Conservation (phyloP, 305 asterid species). For the Solanum hybrid region DNA sequence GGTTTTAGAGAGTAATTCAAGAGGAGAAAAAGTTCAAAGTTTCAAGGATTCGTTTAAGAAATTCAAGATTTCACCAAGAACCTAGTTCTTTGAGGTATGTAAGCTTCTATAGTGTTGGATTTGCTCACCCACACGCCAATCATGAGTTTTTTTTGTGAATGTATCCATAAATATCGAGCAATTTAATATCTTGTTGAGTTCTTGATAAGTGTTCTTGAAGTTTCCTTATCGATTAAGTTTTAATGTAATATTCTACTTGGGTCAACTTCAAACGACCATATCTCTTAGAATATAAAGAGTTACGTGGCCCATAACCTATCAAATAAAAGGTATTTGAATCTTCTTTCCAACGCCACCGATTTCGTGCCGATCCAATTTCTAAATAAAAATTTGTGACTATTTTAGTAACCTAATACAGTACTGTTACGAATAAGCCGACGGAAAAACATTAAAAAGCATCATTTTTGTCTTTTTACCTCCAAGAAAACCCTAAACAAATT, state of each 20-base stretch:
- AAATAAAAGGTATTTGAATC: neutral
- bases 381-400: neutral
- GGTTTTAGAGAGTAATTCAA: neutral
- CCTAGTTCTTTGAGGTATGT: neutral
- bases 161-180: neutral
- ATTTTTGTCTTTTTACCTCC: neutral
- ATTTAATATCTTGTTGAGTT: neutral
- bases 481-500: neutral
- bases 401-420: neutral
- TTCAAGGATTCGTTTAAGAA: neutral
- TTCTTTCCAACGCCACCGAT: neutral
- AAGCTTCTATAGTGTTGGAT: neutral
- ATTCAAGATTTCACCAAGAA: neutral
- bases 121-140: neutral
- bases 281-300: neutral
- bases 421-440: neutral
- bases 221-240: neutral
- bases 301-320: neutral
- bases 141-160: neutral
- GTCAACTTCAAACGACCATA: neutral
- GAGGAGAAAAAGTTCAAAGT: neutral
- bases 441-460: too few relatives aligned
- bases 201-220: neutral
- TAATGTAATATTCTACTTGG: neutral
- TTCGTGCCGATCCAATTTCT: too few relatives aligned